These are phyloP conservation scores for Coniochaeta sp. DNA, from an alignment of 2,329 filamentous ascomycete genomes.

Conservation along the genomic window DNA sequence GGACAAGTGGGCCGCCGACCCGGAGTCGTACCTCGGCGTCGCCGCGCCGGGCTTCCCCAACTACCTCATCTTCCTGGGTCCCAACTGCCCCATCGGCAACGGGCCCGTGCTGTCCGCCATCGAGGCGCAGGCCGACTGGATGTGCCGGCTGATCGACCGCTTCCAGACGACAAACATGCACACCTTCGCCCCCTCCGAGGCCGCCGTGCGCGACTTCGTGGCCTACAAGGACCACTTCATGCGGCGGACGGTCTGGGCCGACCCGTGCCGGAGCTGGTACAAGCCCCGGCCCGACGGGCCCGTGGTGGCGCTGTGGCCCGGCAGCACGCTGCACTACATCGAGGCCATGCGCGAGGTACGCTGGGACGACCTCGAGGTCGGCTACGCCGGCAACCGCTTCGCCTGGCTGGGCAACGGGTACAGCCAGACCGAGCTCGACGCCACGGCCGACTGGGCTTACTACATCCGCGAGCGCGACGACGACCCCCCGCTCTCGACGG, in stretches of 20 bases:
- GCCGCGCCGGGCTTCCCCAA: slow-evolving; percentile 18
- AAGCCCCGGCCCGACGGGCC: slow-evolving; percentile 35
- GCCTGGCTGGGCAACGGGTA: slow-evolving; percentile 33
- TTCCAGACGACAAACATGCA: slow-evolving; percentile 39
- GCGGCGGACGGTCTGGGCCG: slow-evolving; percentile 34
- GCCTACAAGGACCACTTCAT: slow-evolving; percentile 34
- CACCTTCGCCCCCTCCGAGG: slow-evolving; percentile 32
- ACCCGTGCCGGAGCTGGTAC: slow-evolving; percentile 36
- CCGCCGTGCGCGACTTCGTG: slow-evolving; percentile 41
- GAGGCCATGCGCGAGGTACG: slow-evolving; percentile 36
- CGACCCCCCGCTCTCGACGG: slow-evolving; percentile 16
- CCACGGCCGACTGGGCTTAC: slow-evolving; percentile 28
- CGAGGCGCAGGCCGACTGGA: slow-evolving; percentile 40
- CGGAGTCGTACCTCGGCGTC: slow-evolving; percentile 23
- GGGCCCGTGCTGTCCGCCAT: slow-evolving; percentile 32
- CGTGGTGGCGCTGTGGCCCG: slow-evolving; percentile 36
- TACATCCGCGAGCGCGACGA: slow-evolving; percentile 29
- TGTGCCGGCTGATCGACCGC: slow-evolving; percentile 39
- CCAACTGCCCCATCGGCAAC: slow-evolving; percentile 30
- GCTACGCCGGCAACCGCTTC: slow-evolving; percentile 27
- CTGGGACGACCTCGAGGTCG: slow-evolving; percentile 37
- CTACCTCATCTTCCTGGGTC: slow-evolving; percentile 28
- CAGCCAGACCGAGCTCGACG: slow-evolving; percentile 30
- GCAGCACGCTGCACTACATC: slow-evolving; percentile 39
- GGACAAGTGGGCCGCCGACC: slow-evolving; percentile 18